Conservation (phyloP, 345 rosid genomes). For the Lepidium aucheri region DNA sequence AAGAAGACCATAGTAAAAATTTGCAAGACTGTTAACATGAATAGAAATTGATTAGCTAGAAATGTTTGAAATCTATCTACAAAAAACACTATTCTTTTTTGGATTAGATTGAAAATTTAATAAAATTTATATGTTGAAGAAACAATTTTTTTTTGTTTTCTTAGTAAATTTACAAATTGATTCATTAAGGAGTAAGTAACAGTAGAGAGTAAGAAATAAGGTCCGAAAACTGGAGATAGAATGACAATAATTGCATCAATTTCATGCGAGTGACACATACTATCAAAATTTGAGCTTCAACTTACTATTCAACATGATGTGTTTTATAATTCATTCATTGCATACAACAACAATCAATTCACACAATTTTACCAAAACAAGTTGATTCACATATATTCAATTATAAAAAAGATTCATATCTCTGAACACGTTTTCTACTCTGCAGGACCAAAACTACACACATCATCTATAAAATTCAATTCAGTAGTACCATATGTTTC, state of each 20-base stretch:
- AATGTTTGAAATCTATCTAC: no score
- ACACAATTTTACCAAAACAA: no score
- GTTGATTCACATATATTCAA: background rate
- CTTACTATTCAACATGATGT: slow-evolving; percentile 1
- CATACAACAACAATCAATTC: background rate
- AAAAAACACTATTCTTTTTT: no score
- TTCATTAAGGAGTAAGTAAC: background rate
- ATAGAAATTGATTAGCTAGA: no score
- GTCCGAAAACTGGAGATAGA: slow-evolving; percentile 1
- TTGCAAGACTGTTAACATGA: no score
- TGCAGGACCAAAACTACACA: background rate
- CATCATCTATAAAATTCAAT: background rate
- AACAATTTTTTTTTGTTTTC: background rate
- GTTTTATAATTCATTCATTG: background rate
- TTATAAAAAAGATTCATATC: no score
- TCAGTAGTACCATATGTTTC: background rate
- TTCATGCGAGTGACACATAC: slow-evolving; percentile 25
- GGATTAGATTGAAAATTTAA: no score
- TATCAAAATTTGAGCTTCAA: slow-evolving; percentile 14
- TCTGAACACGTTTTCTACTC: no score
- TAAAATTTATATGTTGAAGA: no score
- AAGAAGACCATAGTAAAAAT: no score
- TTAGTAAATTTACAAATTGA: background rate
- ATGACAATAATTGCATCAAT: slow-evolving; percentile 24
- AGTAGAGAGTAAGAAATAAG: slow-evolving; percentile 1